These are phyloP conservation scores for Durio zibethinus DNA, from an alignment of 345 rosid species.

Conservation along the genomic window DNA sequence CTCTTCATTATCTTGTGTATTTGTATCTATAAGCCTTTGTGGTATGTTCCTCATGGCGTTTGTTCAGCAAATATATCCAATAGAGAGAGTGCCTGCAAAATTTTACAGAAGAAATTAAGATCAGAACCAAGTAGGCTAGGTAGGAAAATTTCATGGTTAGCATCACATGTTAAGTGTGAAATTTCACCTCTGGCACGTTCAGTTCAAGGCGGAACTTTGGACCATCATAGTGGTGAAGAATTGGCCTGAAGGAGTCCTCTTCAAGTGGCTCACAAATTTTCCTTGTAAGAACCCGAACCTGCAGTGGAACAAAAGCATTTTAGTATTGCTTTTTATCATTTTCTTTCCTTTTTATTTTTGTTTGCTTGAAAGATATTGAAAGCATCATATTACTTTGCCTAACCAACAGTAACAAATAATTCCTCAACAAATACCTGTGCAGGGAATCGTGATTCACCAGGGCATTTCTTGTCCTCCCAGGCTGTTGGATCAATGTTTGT, in stretches of 20 bases:
- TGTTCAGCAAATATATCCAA: slow-evolving; percentile 81
- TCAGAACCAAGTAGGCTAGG: not conserved
- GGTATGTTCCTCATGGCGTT: slow-evolving; percentile 29
- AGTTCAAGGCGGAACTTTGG: slow-evolving; percentile 98
- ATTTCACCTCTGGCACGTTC: slow-evolving; percentile 78
- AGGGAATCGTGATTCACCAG: slow-evolving; percentile 94
- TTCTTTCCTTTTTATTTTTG: not conserved
- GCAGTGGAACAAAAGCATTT: not conserved
- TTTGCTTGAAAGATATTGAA: not conserved
- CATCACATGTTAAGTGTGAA: not conserved
- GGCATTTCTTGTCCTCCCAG: slow-evolving; percentile 92
- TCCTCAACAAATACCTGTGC: slow-evolving; percentile 55
- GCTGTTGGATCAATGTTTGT: slow-evolving; percentile 89
- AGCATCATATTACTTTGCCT: not conserved
- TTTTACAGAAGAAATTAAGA: not conserved
- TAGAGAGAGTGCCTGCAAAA: slow-evolving; percentile 73
- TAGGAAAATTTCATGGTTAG: not conserved
- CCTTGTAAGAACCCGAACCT: slow-evolving; percentile 79
- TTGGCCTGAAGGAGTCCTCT: slow-evolving; percentile 97
- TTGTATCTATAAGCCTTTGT: slow-evolving; percentile 15
- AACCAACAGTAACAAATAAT: not conserved
- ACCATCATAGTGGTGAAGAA: slow-evolving; percentile 97
- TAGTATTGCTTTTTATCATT: not conserved
- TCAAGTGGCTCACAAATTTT: slow-evolving; percentile 84
- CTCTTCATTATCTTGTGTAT: not conserved